A percentile compares a stretch with the other conserved stretches of the same genome.
Conservation (phyloP, 2,329 filamentous ascomycete species). For the Talaromyces sp. region DNA sequence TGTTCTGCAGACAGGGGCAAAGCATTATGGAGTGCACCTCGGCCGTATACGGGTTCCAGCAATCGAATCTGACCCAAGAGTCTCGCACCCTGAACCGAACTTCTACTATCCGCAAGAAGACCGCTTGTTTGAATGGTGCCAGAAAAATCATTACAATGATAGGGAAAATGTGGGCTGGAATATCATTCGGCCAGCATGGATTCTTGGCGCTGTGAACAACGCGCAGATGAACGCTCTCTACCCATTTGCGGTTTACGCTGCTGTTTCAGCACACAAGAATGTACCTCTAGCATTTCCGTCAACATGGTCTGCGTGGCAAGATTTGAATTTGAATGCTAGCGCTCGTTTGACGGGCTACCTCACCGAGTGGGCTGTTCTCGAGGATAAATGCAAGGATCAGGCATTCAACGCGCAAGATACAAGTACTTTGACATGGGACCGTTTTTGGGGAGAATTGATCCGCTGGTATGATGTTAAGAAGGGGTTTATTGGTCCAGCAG, state of each 20-base stretch:
- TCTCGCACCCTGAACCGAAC: background rate
- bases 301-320: background rate
- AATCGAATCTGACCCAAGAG: slow-evolving; percentile 6
- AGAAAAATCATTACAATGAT: background rate
- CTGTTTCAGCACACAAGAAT: background rate
- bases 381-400: background rate
- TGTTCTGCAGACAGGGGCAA: slow-evolving; percentile 2
- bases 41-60: slow-evolving; percentile 3
- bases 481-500: background rate
- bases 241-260: background rate
- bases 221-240: background rate
- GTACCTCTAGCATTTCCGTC: background rate
- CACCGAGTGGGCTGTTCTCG: slow-evolving; percentile 4
- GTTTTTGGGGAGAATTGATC: background rate
- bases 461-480: background rate
- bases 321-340: background rate
- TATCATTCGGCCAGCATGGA: slow-evolving; percentile 1
- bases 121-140: background rate
- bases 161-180: slow-evolving; percentile 4
- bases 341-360: slow-evolving; percentile 3
- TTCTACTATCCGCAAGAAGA: slow-evolving; percentile 9
- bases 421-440: background rate
- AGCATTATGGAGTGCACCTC: slow-evolving; percentile 5
- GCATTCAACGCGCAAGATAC: background rate
- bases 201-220: background rate